Evolutionary conservation across 192 early-diverging fungal genomes (phyloP).

Genomic region (Podila horticola): DNA sequence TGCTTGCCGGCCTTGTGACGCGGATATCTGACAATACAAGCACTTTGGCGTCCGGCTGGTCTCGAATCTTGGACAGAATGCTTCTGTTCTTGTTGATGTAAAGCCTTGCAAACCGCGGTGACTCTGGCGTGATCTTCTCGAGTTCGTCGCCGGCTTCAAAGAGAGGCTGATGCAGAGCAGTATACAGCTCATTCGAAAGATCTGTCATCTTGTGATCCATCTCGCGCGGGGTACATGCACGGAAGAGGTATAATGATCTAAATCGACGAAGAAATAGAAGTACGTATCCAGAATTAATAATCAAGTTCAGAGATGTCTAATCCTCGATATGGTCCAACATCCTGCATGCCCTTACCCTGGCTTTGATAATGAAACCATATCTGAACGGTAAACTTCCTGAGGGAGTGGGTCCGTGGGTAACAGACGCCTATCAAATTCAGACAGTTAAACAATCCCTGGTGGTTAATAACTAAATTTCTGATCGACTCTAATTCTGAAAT

Average conservation of each 20-base stretch:
- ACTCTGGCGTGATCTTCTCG: background rate
- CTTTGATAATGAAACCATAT: constrained; percentile 5
- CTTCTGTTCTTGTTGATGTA: constrained; percentile 42
- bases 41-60: constrained; percentile 18
- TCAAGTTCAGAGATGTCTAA: background rate
- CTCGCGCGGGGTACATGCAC: constrained; percentile 15
- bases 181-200: constrained; percentile 22
- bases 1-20: background rate
- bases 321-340: too few species aligned
- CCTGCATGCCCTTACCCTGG: constrained; percentile 15
- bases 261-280: background rate
- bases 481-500: too few species aligned
- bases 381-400: constrained; percentile 24
- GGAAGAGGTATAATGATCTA: constrained; percentile 37
- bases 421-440: background rate
- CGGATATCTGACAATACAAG: constrained; percentile 18
- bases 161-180: constrained; percentile 28
- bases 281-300: background rate
- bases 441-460: background rate
- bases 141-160: constrained; percentile 3
- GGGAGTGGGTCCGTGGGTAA: constrained; percentile 8
- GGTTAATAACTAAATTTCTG: too few species aligned
- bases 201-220: constrained; percentile 47
- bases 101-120: constrained; percentile 25
- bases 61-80: constrained; percentile 12